phyloP scores from a whole-genome alignment of 805 yeast species.

The Myxozyma geophila region DNA sequence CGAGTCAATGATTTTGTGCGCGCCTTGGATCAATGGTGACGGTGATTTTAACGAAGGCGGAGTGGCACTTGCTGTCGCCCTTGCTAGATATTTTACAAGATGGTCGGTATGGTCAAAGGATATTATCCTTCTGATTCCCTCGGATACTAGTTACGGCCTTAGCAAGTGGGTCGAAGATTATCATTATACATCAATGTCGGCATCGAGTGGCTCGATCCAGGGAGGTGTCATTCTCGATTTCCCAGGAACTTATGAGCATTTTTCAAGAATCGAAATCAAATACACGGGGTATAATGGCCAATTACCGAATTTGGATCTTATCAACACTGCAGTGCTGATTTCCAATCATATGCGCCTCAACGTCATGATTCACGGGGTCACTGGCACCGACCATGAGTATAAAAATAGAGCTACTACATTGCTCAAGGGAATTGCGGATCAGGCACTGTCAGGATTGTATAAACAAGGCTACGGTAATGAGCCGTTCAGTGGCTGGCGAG shows the following conservation, averaged over 20 bases:
- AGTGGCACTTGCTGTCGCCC: conserved; percentile 67
- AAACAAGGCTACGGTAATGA: conserved; percentile 70
- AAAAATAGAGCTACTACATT: conserved; percentile 61
- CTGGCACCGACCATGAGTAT: conserved; percentile 52
- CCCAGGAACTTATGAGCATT: conserved; percentile 65
- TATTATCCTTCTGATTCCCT: conserved; percentile 81
- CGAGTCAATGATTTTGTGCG: conserved; percentile 87
- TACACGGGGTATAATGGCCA: conserved; percentile 95
- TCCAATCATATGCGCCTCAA: conserved; percentile 76
- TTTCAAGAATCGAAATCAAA: conserved; percentile 71
- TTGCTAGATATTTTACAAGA: conserved; percentile 78
- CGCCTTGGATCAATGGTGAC: conserved; percentile 81
- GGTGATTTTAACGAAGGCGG: conserved; percentile 78
- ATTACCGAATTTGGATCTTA: conserved; percentile 87
- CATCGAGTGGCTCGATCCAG: conserved; percentile 92
- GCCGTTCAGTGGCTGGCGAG: conserved; percentile 94
- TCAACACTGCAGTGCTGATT: conserved; percentile 78
- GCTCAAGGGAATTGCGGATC: conserved; percentile 65
- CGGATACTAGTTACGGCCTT: conserved; percentile 67
- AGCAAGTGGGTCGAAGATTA: conserved; percentile 93
- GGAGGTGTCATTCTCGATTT: conserved; percentile 86
- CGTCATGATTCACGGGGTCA: conserved; percentile 60
- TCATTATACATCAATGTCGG: conserved; percentile 67
- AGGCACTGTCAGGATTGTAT: conserved; percentile 72
- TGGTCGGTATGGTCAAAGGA: conserved; percentile 97